Evolutionary conservation across 257 asterid species (phyloP).

Genomic region (Ophiorrhiza pumila): DNA sequence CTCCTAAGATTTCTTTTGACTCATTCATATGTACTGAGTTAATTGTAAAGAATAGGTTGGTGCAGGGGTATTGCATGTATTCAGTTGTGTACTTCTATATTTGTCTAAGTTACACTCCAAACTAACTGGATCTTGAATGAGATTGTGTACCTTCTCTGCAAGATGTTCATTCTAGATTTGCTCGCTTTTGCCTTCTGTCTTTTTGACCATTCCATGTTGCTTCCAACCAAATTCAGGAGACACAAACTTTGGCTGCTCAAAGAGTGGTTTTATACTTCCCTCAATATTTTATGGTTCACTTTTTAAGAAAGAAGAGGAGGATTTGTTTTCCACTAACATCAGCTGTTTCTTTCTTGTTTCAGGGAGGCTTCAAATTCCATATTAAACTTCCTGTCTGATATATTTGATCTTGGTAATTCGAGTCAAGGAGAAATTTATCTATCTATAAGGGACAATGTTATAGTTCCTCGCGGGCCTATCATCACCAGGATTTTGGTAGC

Average conservation of each 20-base stretch:
- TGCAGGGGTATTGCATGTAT: not conserved
- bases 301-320: not conserved
- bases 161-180: not conserved
- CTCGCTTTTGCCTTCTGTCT: not conserved
- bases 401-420: conserved; percentile 75
- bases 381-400: conserved; percentile 73
- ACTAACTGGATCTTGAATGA: not conserved
- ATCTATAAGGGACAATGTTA: conserved; percentile 68
- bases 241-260: not conserved
- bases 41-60: not conserved
- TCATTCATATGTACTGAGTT: not conserved
- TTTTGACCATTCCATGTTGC: not conserved
- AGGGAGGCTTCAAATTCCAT: conserved; percentile 98
- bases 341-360: conserved; percentile 17
- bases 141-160: not conserved
- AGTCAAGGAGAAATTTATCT: conserved; percentile 56
- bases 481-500: conserved; percentile 80
- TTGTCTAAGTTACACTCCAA: not conserved
- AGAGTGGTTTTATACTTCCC: not conserved
- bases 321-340: not conserved
- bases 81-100: not conserved
- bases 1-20: not conserved
- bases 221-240: not conserved
- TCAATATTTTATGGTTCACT: not conserved
- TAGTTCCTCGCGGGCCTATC: conserved; percentile 71